Evolutionary conservation across 1,284 basidiomycete species (phyloP).

Genomic region (Papiliotrema nemorosa): DNA sequence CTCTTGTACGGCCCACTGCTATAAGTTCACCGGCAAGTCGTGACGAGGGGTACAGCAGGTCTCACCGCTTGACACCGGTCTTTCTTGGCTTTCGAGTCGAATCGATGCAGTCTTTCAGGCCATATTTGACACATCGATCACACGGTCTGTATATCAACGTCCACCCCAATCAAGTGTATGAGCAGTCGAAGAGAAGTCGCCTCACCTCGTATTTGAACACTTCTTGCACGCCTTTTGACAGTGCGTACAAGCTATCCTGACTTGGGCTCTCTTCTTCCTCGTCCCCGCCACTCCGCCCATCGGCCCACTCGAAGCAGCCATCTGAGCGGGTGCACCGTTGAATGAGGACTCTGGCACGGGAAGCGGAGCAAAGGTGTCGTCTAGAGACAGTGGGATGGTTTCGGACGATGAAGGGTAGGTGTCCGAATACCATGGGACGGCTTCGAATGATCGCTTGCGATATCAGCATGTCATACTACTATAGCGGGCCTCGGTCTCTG

Average conservation of each 20-base stretch:
- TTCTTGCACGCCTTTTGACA: constrained; percentile 48
- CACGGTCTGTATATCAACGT: constrained; percentile 28
- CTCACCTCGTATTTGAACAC: constrained; percentile 42
- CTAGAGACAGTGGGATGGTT: not conserved
- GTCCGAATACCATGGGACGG: not conserved
- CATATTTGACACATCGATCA: constrained; percentile 41
- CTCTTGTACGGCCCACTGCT: constrained; percentile 19
- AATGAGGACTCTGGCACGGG: no score
- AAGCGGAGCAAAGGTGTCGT: no score
- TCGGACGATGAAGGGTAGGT: not conserved
- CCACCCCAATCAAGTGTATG: not conserved
- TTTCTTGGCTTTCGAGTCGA: constrained; percentile 40
- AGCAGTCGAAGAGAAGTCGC: not conserved
- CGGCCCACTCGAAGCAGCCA: not conserved
- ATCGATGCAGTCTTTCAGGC: constrained; percentile 35
- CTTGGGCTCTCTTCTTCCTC: constrained; percentile 36
- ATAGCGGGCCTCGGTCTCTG: no score
- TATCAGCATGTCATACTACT: no score
- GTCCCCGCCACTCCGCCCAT: not conserved
- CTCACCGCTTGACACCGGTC: constrained; percentile 40
- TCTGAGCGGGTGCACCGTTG: not conserved
- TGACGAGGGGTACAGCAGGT: not conserved
- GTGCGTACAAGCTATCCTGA: constrained; percentile 42
- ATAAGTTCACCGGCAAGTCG: no score
- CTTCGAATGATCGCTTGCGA: no score